A percentile compares a stretch with the other conserved stretches of the same genome.
phyloP scores from a whole-genome alignment of 2,329 filamentous ascomycete genomes.

The Colletotrichum graminicola region DNA sequence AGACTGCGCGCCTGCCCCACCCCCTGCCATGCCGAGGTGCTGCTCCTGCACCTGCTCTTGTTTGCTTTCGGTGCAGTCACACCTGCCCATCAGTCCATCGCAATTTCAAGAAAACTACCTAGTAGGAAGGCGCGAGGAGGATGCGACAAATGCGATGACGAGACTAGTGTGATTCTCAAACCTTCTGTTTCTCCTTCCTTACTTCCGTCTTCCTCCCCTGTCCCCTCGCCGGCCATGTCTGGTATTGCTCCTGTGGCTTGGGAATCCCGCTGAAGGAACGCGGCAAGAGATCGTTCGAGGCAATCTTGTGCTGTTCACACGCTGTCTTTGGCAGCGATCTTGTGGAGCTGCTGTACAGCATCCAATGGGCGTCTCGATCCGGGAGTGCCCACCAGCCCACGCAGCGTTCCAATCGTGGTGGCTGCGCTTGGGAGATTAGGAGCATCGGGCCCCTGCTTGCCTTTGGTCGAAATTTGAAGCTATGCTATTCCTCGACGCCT shows the following conservation, averaged over 20 bases:
- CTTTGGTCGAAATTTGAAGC: slow-evolving; percentile 30
- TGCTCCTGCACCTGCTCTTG: not conserved
- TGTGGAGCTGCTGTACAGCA: not conserved
- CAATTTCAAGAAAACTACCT: slow-evolving; percentile 30
- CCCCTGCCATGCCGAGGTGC: not conserved
- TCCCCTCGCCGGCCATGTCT: not conserved
- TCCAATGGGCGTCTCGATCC: not conserved
- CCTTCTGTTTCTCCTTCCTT: not conserved
- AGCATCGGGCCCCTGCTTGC: slow-evolving; percentile 19
- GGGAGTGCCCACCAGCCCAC: not conserved
- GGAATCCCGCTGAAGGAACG: slow-evolving; percentile 34
- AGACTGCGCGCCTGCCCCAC: no score
- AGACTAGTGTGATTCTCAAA: slow-evolving; percentile 11
- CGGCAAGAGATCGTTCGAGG: slow-evolving; percentile 17
- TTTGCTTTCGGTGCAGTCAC: not conserved
- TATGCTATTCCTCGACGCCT: slow-evolving; percentile 39
- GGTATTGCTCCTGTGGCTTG: slow-evolving; percentile 21
- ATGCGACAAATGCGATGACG: slow-evolving; percentile 5
- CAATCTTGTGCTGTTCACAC: no score
- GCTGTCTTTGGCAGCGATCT: not conserved
- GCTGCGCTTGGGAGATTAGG: slow-evolving; percentile 29
- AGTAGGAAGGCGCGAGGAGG: not conserved
- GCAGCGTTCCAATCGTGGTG: not conserved
- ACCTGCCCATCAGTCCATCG: slow-evolving; percentile 21
- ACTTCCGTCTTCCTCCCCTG: not conserved